These are phyloP conservation scores for Gracilariopsis chorda DNA, from an alignment of 23 red algal species.

Conservation along the genomic window DNA sequence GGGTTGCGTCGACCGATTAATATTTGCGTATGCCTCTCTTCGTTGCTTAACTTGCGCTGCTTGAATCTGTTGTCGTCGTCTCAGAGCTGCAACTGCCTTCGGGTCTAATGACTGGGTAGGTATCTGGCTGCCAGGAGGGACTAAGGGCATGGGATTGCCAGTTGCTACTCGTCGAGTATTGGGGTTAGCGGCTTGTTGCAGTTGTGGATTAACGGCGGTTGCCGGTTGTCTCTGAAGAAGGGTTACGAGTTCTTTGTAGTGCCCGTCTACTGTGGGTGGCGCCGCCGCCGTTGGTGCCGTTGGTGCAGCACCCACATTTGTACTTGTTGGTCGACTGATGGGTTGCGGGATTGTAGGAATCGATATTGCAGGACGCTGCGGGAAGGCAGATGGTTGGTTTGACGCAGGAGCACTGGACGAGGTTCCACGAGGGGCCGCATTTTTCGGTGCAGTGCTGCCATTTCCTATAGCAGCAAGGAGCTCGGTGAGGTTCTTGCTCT, in stretches of 20 bases:
- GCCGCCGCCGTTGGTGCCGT: not conserved
- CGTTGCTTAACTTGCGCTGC: constrained; percentile 5
- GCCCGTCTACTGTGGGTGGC: not conserved
- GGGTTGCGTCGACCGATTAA: not conserved
- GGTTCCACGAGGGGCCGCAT: not conserved
- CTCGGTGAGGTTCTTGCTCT: constrained; percentile 40
- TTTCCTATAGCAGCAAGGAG: constrained; percentile 34
- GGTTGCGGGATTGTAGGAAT: not conserved
- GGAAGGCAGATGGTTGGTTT: not conserved
- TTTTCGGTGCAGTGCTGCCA: not conserved
- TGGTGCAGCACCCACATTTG: not conserved
- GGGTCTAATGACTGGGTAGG: not conserved
- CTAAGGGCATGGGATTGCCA: not conserved
- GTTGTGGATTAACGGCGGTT: not conserved
- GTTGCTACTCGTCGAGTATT: not conserved
- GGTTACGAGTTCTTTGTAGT: not conserved
- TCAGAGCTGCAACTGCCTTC: not conserved
- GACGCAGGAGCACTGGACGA: too few relatives aligned
- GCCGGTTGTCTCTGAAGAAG: not conserved
- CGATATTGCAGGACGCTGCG: not conserved
- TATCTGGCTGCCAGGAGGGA: not conserved
- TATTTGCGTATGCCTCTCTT: not conserved
- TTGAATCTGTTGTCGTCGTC: not conserved
- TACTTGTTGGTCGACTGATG: not conserved
- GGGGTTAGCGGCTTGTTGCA: not conserved